phyloP scores from a whole-genome alignment of 73 alveolate genomes.

The Tetrahymena borealis region DNA sequence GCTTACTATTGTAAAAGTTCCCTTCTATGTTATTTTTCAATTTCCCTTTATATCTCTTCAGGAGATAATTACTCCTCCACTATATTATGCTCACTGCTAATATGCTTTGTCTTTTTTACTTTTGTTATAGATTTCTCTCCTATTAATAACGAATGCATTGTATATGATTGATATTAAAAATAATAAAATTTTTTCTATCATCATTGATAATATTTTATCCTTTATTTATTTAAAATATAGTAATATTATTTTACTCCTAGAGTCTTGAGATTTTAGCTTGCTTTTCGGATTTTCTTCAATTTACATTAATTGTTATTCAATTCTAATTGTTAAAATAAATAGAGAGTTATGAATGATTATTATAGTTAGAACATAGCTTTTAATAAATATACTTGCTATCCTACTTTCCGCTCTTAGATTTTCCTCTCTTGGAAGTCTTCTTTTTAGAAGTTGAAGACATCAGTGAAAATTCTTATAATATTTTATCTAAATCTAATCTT shows the following conservation, averaged over 20 bases:
- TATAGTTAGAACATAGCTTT: too few relatives aligned
- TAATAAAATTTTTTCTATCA: background rate
- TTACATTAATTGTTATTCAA: background rate
- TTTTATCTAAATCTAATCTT: too few relatives aligned
- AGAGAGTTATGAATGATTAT: too few relatives aligned
- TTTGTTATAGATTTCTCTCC: background rate
- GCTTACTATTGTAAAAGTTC: background rate
- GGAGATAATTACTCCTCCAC: background rate
- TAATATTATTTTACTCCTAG: background rate
- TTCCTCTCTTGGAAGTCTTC: conserved; percentile 1
- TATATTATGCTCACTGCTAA: background rate
- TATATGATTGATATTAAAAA: background rate
- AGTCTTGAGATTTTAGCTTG: background rate
- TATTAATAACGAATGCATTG: background rate
- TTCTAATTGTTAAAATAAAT: background rate
- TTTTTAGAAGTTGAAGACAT: background rate
- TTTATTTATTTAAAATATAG: background rate
- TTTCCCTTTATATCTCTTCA: background rate
- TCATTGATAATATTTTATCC: too few relatives aligned
- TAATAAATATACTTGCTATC: background rate
- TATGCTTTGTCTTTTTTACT: background rate
- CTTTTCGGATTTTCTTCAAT: background rate
- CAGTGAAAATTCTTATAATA: too few relatives aligned
- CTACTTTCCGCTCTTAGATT: background rate
- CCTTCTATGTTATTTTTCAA: background rate